Conservation (phyloP, 441 rosid genomes). For the Manihot esculenta region DNA sequence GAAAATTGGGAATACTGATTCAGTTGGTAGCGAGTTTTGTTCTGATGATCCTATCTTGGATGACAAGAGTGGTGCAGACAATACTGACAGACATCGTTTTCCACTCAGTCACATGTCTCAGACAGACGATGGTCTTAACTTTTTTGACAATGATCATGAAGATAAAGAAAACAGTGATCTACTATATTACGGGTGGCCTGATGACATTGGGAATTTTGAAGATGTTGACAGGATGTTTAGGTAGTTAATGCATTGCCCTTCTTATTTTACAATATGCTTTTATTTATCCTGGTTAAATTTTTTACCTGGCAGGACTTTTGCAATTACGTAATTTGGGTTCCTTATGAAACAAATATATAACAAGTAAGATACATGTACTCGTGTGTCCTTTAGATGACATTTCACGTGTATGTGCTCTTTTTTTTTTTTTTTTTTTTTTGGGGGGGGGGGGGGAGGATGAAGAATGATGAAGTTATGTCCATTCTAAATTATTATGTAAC, state of each 20-base stretch:
- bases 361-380: background rate
- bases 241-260: conserved; percentile 32
- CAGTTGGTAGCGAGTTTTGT: conserved; percentile 39
- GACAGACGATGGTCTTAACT: conserved; percentile 52
- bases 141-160: conserved; percentile 49
- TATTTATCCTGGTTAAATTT: background rate
- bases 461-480: background rate
- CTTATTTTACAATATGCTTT: background rate
- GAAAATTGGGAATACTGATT: conserved; percentile 33
- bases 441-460: background rate
- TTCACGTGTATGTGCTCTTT: too few relatives aligned
- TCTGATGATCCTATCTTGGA: conserved; percentile 41
- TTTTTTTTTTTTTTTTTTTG: too few relatives aligned
- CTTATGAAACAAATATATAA: background rate
- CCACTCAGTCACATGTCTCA: conserved; percentile 49
- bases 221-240: conserved; percentile 91
- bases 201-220: conserved; percentile 81
- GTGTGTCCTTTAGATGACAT: background rate
- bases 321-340: background rate
- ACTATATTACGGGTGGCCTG: conserved; percentile 68
- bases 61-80: conserved; percentile 39
- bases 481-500: background rate
- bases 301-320: conserved; percentile 7
- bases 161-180: conserved; percentile 64
- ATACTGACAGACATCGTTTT: conserved; percentile 42